Percentiles rank a stretch among this genome's conserved stretches.
phyloP scores from a whole-genome alignment of 192 early-diverging fungal genomes.

The Spizellomyces sp. region DNA sequence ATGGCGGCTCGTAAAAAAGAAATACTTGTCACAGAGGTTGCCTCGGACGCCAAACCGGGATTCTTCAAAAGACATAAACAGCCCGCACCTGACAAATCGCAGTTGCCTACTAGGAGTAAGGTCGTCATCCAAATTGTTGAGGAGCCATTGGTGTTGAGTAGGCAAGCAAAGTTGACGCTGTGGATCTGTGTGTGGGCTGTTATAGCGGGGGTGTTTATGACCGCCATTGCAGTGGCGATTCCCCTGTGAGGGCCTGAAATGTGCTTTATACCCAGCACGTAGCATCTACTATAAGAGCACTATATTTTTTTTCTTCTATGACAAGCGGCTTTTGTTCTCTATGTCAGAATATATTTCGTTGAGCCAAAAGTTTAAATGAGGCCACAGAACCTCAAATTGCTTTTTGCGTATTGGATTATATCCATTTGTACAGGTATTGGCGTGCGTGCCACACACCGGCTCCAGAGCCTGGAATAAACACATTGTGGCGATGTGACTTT shows the following conservation, averaged over 20 bases:
- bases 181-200: background rate
- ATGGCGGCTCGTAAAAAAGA: background rate
- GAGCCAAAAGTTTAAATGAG: too few species aligned
- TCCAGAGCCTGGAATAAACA: too few species aligned
- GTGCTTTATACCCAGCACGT: too few species aligned
- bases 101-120: background rate
- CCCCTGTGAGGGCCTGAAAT: background rate
- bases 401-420: too few species aligned
- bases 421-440: too few species aligned
- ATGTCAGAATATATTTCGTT: too few species aligned
- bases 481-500: too few species aligned
- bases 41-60: background rate
- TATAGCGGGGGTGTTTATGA: background rate
- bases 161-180: background rate
- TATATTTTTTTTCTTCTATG: too few species aligned
- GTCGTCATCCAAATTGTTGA: background rate
- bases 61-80: background rate
- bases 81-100: background rate
- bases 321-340: too few species aligned
- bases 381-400: too few species aligned
- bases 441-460: too few species aligned
- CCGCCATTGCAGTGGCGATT: slow-evolving; percentile 3
- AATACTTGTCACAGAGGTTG: background rate
- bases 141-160: slow-evolving; percentile 9
- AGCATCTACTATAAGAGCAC: too few species aligned